Conservation (phyloP, 345 rosid species). For the Rhizophora apiculata region DNA sequence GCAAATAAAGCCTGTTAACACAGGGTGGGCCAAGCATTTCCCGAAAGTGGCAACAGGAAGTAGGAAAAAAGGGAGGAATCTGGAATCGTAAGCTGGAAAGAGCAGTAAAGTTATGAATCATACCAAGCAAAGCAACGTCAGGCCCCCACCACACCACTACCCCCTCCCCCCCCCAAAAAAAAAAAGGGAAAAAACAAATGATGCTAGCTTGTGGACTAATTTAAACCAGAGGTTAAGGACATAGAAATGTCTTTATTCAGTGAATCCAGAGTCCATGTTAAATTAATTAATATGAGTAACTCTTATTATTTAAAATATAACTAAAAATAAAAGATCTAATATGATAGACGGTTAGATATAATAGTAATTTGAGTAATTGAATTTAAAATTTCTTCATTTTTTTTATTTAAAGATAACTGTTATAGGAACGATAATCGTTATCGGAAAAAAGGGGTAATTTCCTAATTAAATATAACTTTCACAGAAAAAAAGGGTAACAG, state of each 20-base stretch:
- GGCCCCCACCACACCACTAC: neutral
- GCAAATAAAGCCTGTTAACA: conserved; percentile 1
- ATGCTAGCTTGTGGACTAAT: conserved; percentile 1
- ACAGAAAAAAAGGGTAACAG: no score
- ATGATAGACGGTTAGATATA: no score
- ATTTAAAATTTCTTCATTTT: no score
- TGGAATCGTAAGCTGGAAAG: conserved; percentile 3
- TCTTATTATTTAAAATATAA: no score
- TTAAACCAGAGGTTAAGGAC: neutral
- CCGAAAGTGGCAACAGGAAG: conserved; percentile 1
- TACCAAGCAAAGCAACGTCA: neutral
- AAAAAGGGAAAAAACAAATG: neutral
- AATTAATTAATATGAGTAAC: no score
- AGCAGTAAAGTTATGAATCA: conserved; percentile 12
- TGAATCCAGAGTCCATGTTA: no score
- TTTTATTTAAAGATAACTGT: no score
- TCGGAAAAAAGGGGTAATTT: no score
- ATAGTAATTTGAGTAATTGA: no score
- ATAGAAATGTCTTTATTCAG: neutral
- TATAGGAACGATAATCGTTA: no score
- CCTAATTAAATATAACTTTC: no score
- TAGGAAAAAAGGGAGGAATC: neutral
- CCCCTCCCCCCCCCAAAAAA: neutral
- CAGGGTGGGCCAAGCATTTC: neutral
- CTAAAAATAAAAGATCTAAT: no score